A percentile compares a stretch with the other conserved stretches of the same genome.
phyloP scores from a whole-genome alignment of 192 early-diverging fungal genomes.

The Physocladia obscura region DNA sequence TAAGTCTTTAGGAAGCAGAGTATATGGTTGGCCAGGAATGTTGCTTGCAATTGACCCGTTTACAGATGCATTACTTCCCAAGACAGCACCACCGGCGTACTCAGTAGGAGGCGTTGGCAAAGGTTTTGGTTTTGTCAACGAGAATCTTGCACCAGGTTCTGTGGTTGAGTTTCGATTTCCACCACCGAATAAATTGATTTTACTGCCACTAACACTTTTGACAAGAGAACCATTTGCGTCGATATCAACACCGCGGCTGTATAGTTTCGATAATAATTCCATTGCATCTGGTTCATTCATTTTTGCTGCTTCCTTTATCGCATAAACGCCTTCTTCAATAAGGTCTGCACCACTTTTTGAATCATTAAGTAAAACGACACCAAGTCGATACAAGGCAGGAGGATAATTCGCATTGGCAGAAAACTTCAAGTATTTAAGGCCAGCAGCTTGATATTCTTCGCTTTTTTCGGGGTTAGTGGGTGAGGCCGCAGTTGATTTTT shows the following conservation, averaged over 20 bases:
- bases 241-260: slow-evolving; percentile 19
- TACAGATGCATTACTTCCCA: no score
- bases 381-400: slow-evolving; percentile 16
- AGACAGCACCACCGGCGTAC: neutral
- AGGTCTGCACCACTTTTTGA: neutral
- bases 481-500: neutral
- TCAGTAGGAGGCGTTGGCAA: neutral
- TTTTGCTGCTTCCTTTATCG: neutral
- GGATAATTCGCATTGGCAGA: neutral
- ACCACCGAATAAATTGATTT: neutral
- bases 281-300: slow-evolving; percentile 15
- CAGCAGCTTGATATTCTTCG: no score
- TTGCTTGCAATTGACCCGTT: no score
- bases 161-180: neutral
- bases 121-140: neutral
- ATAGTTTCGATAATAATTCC: slow-evolving; percentile 15
- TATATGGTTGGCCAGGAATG: neutral
- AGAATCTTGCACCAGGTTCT: neutral
- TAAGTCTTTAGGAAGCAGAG: neutral
- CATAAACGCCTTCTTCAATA: slow-evolving; percentile 11
- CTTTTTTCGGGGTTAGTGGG: neutral
- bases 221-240: slow-evolving; percentile 3
- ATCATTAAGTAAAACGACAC: neutral
- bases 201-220: neutral
- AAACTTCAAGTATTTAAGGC: no score